These are phyloP conservation scores for Meira nashicola DNA, from an alignment of 1,284 basidiomycete species.

Conservation along the genomic window DNA sequence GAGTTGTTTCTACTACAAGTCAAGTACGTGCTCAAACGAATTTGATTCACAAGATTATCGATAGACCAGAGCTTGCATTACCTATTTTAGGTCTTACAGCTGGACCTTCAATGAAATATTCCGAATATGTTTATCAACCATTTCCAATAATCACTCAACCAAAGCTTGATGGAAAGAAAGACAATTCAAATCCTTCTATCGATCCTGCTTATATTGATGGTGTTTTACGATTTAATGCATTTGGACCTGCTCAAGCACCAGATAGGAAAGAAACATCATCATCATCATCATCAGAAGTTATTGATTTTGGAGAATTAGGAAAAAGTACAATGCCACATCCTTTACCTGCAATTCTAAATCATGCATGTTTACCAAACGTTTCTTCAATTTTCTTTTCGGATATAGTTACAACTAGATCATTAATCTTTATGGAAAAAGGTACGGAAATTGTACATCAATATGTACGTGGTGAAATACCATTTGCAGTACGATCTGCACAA, in stretches of 20 bases:
- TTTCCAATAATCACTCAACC: constrained; percentile 25
- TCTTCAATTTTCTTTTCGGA: constrained; percentile 50
- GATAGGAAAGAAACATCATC: constrained; percentile 8
- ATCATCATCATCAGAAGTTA: not conserved
- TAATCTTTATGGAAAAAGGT: constrained; percentile 36
- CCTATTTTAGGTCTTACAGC: constrained; percentile 48
- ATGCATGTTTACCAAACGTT: constrained; percentile 49
- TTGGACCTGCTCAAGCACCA: constrained; percentile 43
- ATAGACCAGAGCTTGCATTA: constrained; percentile 34
- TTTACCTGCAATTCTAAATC: constrained; percentile 50
- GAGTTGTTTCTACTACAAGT: constrained; percentile 48
- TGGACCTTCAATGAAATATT: constrained; percentile 34
- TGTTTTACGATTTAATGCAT: constrained; percentile 51
- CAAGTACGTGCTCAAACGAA: constrained; percentile 47
- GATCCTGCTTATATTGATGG: constrained; percentile 48
- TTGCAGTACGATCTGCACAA: constrained; percentile 28
- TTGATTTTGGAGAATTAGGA: not conserved
- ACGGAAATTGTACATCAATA: constrained; percentile 52
- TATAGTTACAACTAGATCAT: constrained; percentile 44
- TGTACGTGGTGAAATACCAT: constrained; percentile 45
- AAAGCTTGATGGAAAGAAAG: not conserved
- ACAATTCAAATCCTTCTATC: constrained; percentile 8
- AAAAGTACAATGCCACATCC: constrained; percentile 50
- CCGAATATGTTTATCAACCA: constrained; percentile 22
- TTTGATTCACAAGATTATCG: constrained; percentile 39